phyloP scores from a whole-genome alignment of 2,329 filamentous ascomycete species.

The Pseudogymnoascus sp. region DNA sequence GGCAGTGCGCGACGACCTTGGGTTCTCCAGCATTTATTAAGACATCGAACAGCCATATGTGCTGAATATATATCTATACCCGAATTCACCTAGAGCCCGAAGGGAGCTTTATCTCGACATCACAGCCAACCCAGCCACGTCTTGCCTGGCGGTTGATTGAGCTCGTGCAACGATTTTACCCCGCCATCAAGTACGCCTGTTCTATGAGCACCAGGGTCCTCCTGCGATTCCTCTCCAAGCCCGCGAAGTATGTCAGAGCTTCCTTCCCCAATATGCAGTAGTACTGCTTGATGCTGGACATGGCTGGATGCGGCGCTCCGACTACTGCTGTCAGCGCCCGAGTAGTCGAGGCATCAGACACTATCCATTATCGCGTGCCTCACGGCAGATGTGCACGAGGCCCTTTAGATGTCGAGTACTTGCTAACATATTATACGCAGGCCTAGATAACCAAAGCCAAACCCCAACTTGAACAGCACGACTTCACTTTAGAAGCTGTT shows the following conservation, averaged over 20 bases:
- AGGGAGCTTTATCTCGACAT: neutral
- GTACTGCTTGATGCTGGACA: neutral
- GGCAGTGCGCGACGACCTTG: neutral
- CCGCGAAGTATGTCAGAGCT: slow-evolving; percentile 66
- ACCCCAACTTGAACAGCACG: slow-evolving; percentile 26
- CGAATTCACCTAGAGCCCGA: neutral
- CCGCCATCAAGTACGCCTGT: neutral
- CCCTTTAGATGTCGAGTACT: neutral
- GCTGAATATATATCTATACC: neutral
- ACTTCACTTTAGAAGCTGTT: slow-evolving; percentile 42
- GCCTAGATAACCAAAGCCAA: slow-evolving; percentile 54
- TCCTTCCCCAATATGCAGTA: neutral
- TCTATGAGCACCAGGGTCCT: slow-evolving; percentile 85
- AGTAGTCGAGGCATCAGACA: neutral
- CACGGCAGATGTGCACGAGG: neutral
- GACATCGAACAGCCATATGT: neutral
- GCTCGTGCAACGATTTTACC: neutral
- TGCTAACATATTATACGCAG: slow-evolving; percentile 29
- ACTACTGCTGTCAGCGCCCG: neutral
- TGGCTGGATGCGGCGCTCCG: neutral
- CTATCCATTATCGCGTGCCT: neutral
- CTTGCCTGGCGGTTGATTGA: neutral
- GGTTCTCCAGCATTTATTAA: neutral
- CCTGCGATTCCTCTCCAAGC: slow-evolving; percentile 88
- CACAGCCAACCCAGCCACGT: neutral